Evolutionary conservation across 192 early-diverging fungal species (phyloP), one percentile per base, ranked within the genome.

Genomic region (Podila epigama): DNA sequence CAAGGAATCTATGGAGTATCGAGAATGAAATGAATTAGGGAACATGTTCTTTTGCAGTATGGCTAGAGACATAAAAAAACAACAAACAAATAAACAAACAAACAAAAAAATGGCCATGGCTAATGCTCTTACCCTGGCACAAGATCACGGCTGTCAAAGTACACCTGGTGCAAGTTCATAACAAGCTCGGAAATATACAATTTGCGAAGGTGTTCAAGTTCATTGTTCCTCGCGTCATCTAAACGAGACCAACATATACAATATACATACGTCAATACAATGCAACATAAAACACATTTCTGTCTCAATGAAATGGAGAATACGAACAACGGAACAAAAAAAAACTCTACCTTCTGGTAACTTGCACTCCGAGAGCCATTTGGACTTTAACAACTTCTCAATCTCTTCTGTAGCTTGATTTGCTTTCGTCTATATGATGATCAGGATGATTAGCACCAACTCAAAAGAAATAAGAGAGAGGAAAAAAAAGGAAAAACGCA

Each of bases 171-270:
- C 54, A 93, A 68, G 40, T 87, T 87, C 62, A 92, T 79, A 34
- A 92, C 81, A 2, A 91, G 58, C 61, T 93, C 88, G 5, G 94
- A 90, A 16, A 91, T 79, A 50, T 84, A 89, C 29, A 85, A 70
- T 63, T 80, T 69, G 44, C 89, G 87, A 60, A 89, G 59, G 58
- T 63, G 32, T 41, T 18, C 42, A 56, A 89, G 73, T 35, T 88
- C 83, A 2, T 63, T 56, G 8, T 80, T 56, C 20, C 85, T 71
- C 4, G 12, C 34, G 31, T 27, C 60, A 52, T 80, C 79, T 80
- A 62, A 22, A n/a, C n/a, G n/a, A n/a, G n/a, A n/a, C n/a, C n/a
- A n/a, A n/a, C n/a, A n/a, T 35, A 22, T 37, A 58, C 3, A 11
- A 44, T 56, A 15, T 51, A 10, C 7, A 36, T 10, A 15, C 13